Percentiles rank a stretch among this genome's conserved stretches.
phyloP scores from a whole-genome alignment of 495 filamentous ascomycete genomes.

The Aspergillus baeticus region DNA sequence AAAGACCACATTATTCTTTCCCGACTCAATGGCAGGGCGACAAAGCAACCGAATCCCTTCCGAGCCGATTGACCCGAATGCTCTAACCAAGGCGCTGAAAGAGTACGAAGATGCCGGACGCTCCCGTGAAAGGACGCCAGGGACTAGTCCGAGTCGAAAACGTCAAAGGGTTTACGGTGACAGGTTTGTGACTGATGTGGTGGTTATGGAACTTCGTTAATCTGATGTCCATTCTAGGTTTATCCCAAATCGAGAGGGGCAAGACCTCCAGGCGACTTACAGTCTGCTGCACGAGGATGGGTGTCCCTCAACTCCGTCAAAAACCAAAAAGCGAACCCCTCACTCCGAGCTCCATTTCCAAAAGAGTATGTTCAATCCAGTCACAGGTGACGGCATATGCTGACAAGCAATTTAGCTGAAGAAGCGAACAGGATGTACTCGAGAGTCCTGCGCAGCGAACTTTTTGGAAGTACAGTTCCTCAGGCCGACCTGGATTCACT shows the following conservation, averaged over 20 bases:
- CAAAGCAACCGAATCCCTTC: constrained; percentile 39
- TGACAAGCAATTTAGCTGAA: constrained; percentile 66
- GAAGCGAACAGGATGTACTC: constrained; percentile 93
- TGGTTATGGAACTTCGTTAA: neutral
- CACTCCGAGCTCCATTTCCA: constrained; percentile 93
- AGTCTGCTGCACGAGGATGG: constrained; percentile 87
- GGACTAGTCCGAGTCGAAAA: constrained; percentile 80
- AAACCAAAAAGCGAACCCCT: constrained; percentile 76
- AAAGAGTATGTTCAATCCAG: constrained; percentile 61
- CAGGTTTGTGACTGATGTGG: constrained; percentile 48
- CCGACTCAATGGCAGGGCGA: constrained; percentile 28
- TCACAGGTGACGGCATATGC: constrained; percentile 10
- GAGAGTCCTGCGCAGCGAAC: constrained; percentile 80
- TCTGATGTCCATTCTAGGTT: constrained; percentile 60
- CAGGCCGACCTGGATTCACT: constrained; percentile 68
- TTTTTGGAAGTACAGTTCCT: constrained; percentile 87
- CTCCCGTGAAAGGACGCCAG: constrained; percentile 67
- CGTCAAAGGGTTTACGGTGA: constrained; percentile 83
- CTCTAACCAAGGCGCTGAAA: constrained; percentile 62
- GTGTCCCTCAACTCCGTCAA: constrained; percentile 87
- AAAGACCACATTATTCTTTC: constrained; percentile 41
- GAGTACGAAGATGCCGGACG: constrained; percentile 61
- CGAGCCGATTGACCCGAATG: constrained; percentile 59
- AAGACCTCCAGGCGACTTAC: constrained; percentile 89
- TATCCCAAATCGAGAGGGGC: constrained; percentile 90